A percentile compares a stretch with the other conserved stretches of the same genome.
Evolutionary conservation across 495 filamentous ascomycete species (phyloP).

Genomic region (Tuber melanosporum): DNA sequence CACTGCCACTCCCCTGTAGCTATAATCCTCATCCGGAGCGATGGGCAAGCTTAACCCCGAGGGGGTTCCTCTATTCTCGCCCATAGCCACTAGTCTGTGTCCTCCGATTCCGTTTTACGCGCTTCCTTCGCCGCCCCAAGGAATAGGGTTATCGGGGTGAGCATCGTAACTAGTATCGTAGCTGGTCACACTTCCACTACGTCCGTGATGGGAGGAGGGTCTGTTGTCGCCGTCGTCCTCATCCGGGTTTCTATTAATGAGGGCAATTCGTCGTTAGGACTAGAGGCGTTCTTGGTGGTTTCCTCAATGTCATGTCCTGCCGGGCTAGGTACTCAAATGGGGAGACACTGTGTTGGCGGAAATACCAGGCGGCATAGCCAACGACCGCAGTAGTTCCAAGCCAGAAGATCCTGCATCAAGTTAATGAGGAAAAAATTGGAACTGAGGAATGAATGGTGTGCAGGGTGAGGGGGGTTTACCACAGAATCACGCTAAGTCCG

Average conservation of each 20-base stretch:
- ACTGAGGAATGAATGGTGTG: too few relatives aligned
- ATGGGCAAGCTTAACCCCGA: conserved; percentile 29
- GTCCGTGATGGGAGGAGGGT: conserved; percentile 20
- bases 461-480: too few relatives aligned
- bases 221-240: conserved; percentile 22
- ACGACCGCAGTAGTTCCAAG: too few relatives aligned
- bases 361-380: too few relatives aligned
- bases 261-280: conserved; percentile 39
- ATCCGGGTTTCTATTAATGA: conserved; percentile 35
- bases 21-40: conserved; percentile 23
- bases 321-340: conserved; percentile 35
- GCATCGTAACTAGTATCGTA: conserved; percentile 26
- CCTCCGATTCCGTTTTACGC: conserved; percentile 36
- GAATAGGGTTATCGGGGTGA: conserved; percentile 32
- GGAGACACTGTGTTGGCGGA: conserved; percentile 59
- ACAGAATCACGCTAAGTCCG: too few relatives aligned
- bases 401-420: too few relatives aligned
- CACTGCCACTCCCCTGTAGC: conserved; percentile 20
- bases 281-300: conserved; percentile 43
- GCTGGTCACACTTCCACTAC: too few relatives aligned
- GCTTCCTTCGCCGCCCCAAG: conserved; percentile 35
- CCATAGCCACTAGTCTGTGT: conserved; percentile 26
- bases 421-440: too few relatives aligned
- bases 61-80: not conserved
- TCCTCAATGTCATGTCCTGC: conserved; percentile 31